Evolutionary conservation across 805 yeast genomes (phyloP), one percentile per base, ranked within the genome.

Genomic region (Cyberlindnera japonica): DNA sequence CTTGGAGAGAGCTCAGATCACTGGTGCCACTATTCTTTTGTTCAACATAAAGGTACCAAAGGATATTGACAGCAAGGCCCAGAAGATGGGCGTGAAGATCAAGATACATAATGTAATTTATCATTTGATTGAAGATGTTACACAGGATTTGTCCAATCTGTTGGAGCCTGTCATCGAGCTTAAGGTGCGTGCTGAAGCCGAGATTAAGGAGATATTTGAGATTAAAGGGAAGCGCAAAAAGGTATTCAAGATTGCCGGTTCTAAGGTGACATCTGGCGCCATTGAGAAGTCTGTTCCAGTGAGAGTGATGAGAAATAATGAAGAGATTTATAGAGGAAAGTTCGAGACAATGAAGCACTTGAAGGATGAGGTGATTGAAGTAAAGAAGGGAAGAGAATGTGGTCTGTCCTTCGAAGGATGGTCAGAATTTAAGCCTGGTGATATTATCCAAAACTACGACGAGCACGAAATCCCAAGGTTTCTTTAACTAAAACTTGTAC

Each of bases 331-430:
- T 63, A 50, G 76, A 63, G 96, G 95, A 2, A 64, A 65, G 10
- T 58, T 93, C 7, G 74, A 81, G 3, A 79, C 91, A 6, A 71
- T 93, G 60, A 89, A 86, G 63, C 86, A 84, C 46, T 80, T 79
- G 38, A 88, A 87, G 59, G 90, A 86, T 33, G 95, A 86, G 50
- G 84, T 82, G 5, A 50, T 64, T 2, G 91, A 83, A 54, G 86
- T 85, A 8, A 76, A 76, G 43, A 90, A 86, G 63, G 97, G 96
- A 21, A 74, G 75, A 21, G 99, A 93, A 52, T 93, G 97, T 68
- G 99, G 99, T 38, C 58, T 91, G 18, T 67, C 87, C 0, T 79
- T 93, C 48, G 77, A 71, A 2, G 64, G 65, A 31, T 88, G 88
- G 81, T 77, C 75, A 31, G 74, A 69, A 22, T 84, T 83, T 54